These are phyloP conservation scores for Talaromyces rugulosus DNA, from an alignment of 2,329 filamentous ascomycete species.

Conservation along the genomic window DNA sequence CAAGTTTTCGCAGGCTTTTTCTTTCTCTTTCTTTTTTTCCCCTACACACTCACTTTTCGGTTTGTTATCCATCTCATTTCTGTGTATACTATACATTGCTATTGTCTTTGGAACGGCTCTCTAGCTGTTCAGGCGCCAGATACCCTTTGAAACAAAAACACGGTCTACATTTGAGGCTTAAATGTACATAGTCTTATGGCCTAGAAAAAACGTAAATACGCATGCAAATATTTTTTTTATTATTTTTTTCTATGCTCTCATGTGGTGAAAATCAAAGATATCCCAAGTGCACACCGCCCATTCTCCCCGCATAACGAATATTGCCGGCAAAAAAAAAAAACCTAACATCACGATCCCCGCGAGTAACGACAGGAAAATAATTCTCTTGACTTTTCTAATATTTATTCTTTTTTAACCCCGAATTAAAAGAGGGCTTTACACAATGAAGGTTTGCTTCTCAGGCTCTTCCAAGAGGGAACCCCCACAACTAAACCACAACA, in stretches of 20 bases:
- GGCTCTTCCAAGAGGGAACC: not conserved
- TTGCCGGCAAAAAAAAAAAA: conserved; percentile 1
- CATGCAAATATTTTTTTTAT: not conserved
- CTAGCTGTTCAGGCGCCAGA: not conserved
- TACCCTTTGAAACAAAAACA: not conserved
- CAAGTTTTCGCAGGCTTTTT: not conserved
- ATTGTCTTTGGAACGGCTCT: not conserved
- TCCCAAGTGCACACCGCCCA: not conserved
- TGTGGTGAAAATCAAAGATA: not conserved
- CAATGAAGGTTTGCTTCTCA: not conserved
- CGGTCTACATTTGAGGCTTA: not conserved
- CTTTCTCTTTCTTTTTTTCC: not conserved
- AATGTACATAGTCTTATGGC: not conserved
- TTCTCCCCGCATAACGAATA: not conserved
- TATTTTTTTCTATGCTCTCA: not conserved
- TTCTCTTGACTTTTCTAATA: not conserved
- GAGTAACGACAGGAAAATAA: not conserved
- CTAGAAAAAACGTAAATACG: not conserved
- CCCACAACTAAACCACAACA: not conserved
- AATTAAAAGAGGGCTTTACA: not conserved
- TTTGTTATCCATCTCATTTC: not conserved
- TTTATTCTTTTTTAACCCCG: not conserved
- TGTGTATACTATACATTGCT: not conserved
- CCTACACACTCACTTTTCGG: too few relatives aligned
- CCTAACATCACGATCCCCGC: not conserved